Evolutionary conservation across 1,284 basidiomycete genomes (phyloP).

Genomic region (Xerocomus minutiporus): DNA sequence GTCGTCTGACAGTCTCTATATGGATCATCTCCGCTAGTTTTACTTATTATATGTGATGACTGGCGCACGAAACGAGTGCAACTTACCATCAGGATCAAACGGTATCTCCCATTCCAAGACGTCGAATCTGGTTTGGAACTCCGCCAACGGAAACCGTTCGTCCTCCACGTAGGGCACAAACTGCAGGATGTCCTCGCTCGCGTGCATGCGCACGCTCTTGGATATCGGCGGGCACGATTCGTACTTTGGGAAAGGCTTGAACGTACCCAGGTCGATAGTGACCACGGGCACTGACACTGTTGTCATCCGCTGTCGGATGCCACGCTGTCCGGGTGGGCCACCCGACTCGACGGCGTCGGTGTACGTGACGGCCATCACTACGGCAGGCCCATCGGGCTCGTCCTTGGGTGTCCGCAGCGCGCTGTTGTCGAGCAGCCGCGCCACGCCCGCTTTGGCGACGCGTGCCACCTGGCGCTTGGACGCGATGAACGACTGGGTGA

Average conservation of each 20-base stretch:
- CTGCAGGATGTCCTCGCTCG: conserved; percentile 36
- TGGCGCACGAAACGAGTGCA: too few species aligned
- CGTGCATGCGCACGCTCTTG: conserved; percentile 42
- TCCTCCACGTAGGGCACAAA: conserved; percentile 59
- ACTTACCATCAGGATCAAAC: conserved; percentile 50
- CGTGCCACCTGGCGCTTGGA: conserved; percentile 10
- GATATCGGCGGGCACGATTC: conserved; percentile 47
- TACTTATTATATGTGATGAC: background rate
- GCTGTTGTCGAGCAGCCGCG: conserved; percentile 6
- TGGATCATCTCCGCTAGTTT: conserved; percentile 45
- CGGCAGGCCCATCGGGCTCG: background rate
- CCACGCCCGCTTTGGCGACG: conserved; percentile 10
- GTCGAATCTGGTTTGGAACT: conserved; percentile 38
- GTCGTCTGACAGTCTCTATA: conserved; percentile 40
- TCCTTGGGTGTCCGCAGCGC: background rate
- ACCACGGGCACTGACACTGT: conserved; percentile 12
- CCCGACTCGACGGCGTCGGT: background rate
- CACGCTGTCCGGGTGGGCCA: background rate
- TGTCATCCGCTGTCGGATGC: background rate
- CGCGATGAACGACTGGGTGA: conserved; percentile 4
- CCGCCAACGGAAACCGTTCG: conserved; percentile 36
- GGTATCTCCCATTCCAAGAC: conserved; percentile 44
- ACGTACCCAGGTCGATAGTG: conserved; percentile 14
- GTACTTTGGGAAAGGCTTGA: conserved; percentile 38
- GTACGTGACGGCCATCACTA: conserved; percentile 9